Conservation (phyloP, 805 yeast genomes). For the Lipomyces starkeyi region DNA sequence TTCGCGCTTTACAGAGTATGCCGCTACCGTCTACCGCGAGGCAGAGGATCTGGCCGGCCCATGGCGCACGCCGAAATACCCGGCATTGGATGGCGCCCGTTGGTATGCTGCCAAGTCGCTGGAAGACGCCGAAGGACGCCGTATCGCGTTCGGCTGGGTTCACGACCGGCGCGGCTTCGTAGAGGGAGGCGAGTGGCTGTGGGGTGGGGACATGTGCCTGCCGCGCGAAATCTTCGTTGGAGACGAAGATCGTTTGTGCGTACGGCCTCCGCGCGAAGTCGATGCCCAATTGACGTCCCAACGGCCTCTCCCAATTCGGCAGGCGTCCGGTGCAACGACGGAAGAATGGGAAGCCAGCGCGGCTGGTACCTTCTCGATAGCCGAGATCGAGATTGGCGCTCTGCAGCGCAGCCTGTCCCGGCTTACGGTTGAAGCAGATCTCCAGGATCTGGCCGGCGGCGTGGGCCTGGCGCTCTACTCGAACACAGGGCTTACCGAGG, state of each 20-base stretch:
- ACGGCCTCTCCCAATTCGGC: background rate
- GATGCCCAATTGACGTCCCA: conserved; percentile 1
- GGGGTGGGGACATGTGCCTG: conserved; percentile 1
- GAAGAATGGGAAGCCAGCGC: conserved; percentile 1
- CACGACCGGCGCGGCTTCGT: conserved; percentile 1
- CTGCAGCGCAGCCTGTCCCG: conserved; percentile 1
- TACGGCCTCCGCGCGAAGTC: background rate
- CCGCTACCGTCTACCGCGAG: conserved; percentile 1
- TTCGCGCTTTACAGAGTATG: background rate
- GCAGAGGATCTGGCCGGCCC: conserved; percentile 1
- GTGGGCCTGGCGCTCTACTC: background rate
- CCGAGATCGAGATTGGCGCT: conserved; percentile 1
- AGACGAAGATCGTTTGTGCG: background rate
- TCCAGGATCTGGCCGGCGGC: background rate
- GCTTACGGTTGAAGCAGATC: background rate
- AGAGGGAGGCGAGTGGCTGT: conserved; percentile 1
- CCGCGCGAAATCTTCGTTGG: background rate
- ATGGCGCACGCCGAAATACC: conserved; percentile 1
- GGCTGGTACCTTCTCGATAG: conserved; percentile 1
- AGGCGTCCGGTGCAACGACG: background rate
- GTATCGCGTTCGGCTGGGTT: conserved; percentile 1
- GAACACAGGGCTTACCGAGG: conserved; percentile 1
- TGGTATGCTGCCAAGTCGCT: background rate
- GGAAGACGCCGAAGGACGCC: background rate
- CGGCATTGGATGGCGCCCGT: conserved; percentile 1